These are phyloP conservation scores for Brasenia schreberi DNA, from an alignment of 164 flowering plant genomes.

Conservation along the genomic window DNA sequence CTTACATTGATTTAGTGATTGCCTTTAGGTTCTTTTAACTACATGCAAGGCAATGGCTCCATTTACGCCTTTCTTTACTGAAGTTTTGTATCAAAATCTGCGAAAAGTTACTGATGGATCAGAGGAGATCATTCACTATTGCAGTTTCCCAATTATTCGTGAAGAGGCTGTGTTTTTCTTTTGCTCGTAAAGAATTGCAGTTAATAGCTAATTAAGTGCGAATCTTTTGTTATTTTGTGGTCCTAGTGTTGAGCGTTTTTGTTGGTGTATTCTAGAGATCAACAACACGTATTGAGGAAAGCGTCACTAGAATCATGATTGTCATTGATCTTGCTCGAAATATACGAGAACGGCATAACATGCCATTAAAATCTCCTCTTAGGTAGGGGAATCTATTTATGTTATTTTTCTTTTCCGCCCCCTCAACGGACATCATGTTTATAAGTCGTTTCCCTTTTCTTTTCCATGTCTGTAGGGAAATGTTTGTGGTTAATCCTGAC, in stretches of 20 bases:
- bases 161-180: slow-evolving; percentile 42
- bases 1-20: not conserved
- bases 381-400: slow-evolving; percentile 24
- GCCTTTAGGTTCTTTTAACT: slow-evolving; percentile 63
- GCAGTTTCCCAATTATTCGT: slow-evolving; percentile 61
- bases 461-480: slow-evolving; percentile 41
- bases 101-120: slow-evolving; percentile 45
- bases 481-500: slow-evolving; percentile 94
- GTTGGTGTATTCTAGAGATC: slow-evolving; percentile 30
- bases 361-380: slow-evolving; percentile 88
- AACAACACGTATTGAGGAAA: slow-evolving; percentile 65
- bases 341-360: slow-evolving; percentile 88
- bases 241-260: too few relatives aligned
- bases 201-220: too few relatives aligned
- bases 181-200: too few relatives aligned
- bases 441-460: not conserved
- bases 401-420: not conserved
- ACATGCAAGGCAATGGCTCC: slow-evolving; percentile 98
- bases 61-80: slow-evolving; percentile 97
- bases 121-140: slow-evolving; percentile 85
- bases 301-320: slow-evolving; percentile 92
- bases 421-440: not conserved
- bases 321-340: slow-evolving; percentile 94
- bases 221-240: too few relatives aligned
- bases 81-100: slow-evolving; percentile 80